Conservation (phyloP, 2,329 filamentous ascomycete genomes). For the Penicillium verrucosum region DNA sequence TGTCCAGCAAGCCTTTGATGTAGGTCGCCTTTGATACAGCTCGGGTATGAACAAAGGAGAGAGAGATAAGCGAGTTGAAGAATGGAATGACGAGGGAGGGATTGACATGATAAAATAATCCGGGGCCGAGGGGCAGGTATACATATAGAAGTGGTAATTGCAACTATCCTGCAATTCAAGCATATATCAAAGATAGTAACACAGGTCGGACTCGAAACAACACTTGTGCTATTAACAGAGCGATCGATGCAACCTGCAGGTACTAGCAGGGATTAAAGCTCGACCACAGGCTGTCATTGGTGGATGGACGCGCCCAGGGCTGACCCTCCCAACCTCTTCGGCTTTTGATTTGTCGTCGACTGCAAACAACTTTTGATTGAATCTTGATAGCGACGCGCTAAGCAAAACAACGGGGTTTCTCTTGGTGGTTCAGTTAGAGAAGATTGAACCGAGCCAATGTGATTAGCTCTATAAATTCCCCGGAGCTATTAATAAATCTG, state of each 20-base stretch:
- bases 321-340: constrained; percentile 12
- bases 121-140: constrained; percentile 11
- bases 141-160: constrained; percentile 23
- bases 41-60: neutral
- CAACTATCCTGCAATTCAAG: constrained; percentile 5
- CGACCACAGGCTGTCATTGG: constrained; percentile 23
- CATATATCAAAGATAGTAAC: constrained; percentile 25
- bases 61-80: constrained; percentile 1
- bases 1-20: constrained; percentile 8
- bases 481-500: constrained; percentile 23
- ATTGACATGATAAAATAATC: constrained; percentile 12
- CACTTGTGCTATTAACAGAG: constrained; percentile 28
- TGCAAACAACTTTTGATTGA: constrained; percentile 17
- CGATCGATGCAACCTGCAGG: constrained; percentile 26
- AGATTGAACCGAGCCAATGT: constrained; percentile 6
- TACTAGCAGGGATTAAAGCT: constrained; percentile 20
- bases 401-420: constrained; percentile 25
- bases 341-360: constrained; percentile 15
- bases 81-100: constrained; percentile 13
- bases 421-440: constrained; percentile 17
- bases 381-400: constrained; percentile 24
- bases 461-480: constrained; percentile 15
- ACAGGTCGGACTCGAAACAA: constrained; percentile 25
- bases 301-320: constrained; percentile 19
- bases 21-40: constrained; percentile 12